phyloP scores from a whole-genome alignment of 257 asterid genomes.

The Marsdenia floribunda region DNA sequence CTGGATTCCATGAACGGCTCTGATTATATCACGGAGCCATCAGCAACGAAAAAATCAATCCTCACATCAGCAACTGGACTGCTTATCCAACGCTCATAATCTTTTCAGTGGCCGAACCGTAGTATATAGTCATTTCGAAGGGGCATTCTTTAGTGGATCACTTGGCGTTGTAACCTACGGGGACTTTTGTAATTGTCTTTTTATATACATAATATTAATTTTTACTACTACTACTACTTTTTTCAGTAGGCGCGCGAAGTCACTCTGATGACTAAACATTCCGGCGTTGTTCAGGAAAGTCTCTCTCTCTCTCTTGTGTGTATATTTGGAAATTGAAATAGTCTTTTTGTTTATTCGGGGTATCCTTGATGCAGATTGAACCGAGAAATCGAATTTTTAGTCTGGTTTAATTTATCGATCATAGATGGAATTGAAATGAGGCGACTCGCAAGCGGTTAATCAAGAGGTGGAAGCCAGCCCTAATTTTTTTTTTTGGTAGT shows the following conservation, averaged over 20 bases:
- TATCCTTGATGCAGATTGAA: not conserved
- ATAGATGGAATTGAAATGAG: not conserved
- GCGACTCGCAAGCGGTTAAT: not conserved
- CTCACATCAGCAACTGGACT: not conserved
- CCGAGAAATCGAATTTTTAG: not conserved
- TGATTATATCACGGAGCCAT: not conserved
- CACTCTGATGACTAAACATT: not conserved
- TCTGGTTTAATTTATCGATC: not conserved
- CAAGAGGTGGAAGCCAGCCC: not conserved
- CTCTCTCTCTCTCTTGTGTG: not conserved
- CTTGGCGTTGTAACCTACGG: not conserved
- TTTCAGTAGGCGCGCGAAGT: not conserved
- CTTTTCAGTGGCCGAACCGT: not conserved
- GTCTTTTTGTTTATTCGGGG: not conserved
- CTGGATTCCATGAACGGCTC: not conserved
- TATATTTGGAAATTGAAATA: not conserved
- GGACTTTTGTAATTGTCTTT: not conserved
- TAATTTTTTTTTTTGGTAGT: not conserved
- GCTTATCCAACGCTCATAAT: slow-evolving; percentile 5
- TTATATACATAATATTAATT: too few species aligned
- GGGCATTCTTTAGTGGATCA: not conserved
- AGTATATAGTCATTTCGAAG: not conserved
- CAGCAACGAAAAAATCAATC: not conserved
- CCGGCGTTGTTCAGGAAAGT: not conserved
- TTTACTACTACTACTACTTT: not conserved